Percentiles rank a stretch among this genome's conserved stretches.
Evolutionary conservation across 495 filamentous ascomycete genomes (phyloP).

Genomic region (Neurospora sp.): DNA sequence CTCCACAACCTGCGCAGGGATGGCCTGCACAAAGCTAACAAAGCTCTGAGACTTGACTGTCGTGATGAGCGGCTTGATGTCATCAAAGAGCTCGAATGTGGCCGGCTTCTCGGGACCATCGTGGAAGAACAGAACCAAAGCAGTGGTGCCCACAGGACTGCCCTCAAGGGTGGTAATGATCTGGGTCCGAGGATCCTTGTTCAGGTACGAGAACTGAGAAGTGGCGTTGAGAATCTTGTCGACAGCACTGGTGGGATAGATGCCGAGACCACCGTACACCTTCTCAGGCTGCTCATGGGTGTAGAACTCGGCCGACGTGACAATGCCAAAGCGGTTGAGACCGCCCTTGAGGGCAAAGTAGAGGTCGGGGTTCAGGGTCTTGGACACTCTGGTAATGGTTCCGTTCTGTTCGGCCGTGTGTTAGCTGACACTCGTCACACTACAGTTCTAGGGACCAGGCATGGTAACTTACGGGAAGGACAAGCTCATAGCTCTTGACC

Average conservation of each 20-base stretch:
- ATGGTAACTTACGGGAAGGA: constrained; percentile 12
- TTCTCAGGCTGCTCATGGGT: constrained; percentile 28
- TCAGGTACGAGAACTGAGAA: constrained; percentile 37
- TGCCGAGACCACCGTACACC: constrained; percentile 35
- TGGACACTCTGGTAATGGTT: constrained; percentile 11
- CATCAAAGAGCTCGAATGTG: constrained; percentile 47
- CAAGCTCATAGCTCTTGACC: constrained; percentile 11
- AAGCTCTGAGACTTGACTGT: constrained; percentile 42
- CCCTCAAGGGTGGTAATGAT: constrained; percentile 43
- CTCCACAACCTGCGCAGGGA: constrained; percentile 8
- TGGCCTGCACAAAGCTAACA: constrained; percentile 28
- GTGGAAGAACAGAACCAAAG: constrained; percentile 48
- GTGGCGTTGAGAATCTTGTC: constrained; percentile 42
- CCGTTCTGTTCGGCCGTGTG: constrained; percentile 8
- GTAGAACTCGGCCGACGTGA: constrained; percentile 39
- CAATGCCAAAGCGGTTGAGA: constrained; percentile 37
- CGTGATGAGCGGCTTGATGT: constrained; percentile 34
- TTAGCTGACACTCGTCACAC: not conserved
- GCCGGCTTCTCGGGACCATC: constrained; percentile 46
- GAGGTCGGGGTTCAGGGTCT: constrained; percentile 34
- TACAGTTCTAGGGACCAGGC: not conserved
- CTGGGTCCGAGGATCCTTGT: constrained; percentile 28
- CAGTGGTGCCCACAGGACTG: constrained; percentile 36
- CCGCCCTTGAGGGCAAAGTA: constrained; percentile 51
- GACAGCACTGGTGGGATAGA: constrained; percentile 14